These are phyloP conservation scores for Tylopilus plumbeoviolaceoides DNA, from an alignment of 768 basidiomycete genomes.

Conservation along the genomic window DNA sequence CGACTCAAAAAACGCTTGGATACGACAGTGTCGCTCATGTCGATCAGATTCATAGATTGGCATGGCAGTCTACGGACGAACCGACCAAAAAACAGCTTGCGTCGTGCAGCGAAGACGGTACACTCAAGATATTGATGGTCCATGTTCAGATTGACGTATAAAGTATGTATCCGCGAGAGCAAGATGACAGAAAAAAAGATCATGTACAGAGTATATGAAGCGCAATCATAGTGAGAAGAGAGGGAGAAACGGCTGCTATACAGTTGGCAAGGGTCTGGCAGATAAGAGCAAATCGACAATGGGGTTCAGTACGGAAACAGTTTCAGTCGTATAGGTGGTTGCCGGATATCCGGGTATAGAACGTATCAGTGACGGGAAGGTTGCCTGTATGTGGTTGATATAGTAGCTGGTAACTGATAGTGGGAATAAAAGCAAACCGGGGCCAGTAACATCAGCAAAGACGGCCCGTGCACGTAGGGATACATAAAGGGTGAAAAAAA, in stretches of 20 bases:
- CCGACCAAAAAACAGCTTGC: constrained; percentile 53
- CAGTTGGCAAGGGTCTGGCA: constrained; percentile 47
- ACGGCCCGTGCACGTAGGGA: constrained; percentile 63
- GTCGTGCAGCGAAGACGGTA: constrained; percentile 91
- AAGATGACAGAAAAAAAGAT: constrained; percentile 10
- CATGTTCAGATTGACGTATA: constrained; percentile 52
- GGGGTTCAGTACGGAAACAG: constrained; percentile 59
- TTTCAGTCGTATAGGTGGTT: constrained; percentile 34
- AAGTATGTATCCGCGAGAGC: constrained; percentile 33
- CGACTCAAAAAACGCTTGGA: neutral
- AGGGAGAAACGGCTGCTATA: constrained; percentile 51
- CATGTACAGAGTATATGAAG: constrained; percentile 28
- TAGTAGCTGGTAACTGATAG: constrained; percentile 45
- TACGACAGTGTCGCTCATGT: constrained; percentile 63
- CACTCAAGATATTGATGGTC: constrained; percentile 72
- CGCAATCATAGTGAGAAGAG: constrained; percentile 12
- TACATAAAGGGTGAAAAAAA: constrained; percentile 60
- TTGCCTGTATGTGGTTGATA: constrained; percentile 43
- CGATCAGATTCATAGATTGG: constrained; percentile 72
- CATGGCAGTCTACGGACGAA: constrained; percentile 61
- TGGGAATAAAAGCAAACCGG: constrained; percentile 33
- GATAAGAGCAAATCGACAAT: constrained; percentile 35
- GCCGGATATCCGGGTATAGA: constrained; percentile 71
- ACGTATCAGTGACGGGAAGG: constrained; percentile 34
- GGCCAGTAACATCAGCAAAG: constrained; percentile 29